These are phyloP conservation scores for Senna siamea DNA, from an alignment of 306 rosid genomes.

Conservation along the genomic window DNA sequence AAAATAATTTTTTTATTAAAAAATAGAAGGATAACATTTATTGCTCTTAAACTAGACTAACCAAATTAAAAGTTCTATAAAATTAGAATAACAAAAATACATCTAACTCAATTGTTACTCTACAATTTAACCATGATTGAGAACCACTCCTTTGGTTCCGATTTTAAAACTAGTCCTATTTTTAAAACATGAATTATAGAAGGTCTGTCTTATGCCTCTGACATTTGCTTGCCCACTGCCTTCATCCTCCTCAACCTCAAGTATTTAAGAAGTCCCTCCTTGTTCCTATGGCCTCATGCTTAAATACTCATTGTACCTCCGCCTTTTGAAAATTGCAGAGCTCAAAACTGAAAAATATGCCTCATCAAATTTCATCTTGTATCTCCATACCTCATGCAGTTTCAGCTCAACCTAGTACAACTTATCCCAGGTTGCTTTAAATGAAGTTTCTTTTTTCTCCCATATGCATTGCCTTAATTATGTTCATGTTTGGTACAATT, in stretches of 20 bases:
- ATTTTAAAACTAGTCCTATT: too few relatives aligned
- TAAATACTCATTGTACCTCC: background rate
- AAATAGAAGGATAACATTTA: too few relatives aligned
- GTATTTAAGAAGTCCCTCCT: constrained; percentile 11
- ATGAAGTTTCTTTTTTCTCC: background rate
- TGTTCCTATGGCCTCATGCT: background rate
- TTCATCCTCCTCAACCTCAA: background rate
- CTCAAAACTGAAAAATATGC: constrained; percentile 26
- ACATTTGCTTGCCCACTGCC: too few relatives aligned
- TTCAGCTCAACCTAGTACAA: constrained; percentile 37
- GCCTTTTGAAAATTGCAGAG: background rate
- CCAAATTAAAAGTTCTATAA: too few relatives aligned
- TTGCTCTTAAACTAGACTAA: too few relatives aligned
- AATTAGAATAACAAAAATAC: too few relatives aligned
- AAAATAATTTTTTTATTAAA: too few relatives aligned
- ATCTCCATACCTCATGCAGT: constrained; percentile 41
- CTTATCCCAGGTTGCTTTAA: constrained; percentile 41
- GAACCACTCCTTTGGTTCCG: too few relatives aligned
- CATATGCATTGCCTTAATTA: background rate
- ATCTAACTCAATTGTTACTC: too few relatives aligned
- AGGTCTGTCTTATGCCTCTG: background rate
- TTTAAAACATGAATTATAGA: background rate
- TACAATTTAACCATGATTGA: too few relatives aligned
- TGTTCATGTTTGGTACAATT: background rate
- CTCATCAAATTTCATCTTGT: constrained; percentile 34